phyloP scores from a whole-genome alignment of 352 stramenopile genomes.

The Globisporangium middletonii region DNA sequence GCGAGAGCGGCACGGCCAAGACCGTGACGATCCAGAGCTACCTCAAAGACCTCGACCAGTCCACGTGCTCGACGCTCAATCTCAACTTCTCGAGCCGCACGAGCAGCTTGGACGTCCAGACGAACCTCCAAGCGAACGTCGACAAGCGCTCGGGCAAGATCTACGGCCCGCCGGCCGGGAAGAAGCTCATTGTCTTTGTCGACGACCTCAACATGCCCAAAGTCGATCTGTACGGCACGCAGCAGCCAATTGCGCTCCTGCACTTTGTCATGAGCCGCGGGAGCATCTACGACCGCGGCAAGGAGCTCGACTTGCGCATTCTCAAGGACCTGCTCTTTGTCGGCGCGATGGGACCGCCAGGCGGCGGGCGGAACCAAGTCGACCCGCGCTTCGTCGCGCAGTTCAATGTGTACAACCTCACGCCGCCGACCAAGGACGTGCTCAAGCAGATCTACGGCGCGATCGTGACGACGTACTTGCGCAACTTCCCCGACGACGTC shows the following conservation, averaged over 20 bases:
- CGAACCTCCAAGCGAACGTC: slow-evolving; percentile 93
- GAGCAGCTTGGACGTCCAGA: slow-evolving; percentile 91
- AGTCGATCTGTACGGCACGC: slow-evolving; percentile 93
- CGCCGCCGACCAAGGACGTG: slow-evolving; percentile 85
- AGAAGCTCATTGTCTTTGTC: slow-evolving; percentile 94
- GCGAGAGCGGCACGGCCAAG: slow-evolving; percentile 93
- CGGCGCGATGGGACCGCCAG: slow-evolving; percentile 92
- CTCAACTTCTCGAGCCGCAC: slow-evolving; percentile 95
- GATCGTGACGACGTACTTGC: slow-evolving; percentile 88
- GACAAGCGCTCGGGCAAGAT: slow-evolving; percentile 95
- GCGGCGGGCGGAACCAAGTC: slow-evolving; percentile 91
- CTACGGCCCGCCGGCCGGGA: slow-evolving; percentile 90
- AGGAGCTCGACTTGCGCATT: slow-evolving; percentile 91
- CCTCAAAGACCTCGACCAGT: slow-evolving; percentile 71
- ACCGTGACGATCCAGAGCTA: slow-evolving; percentile 95
- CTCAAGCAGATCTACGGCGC: slow-evolving; percentile 91
- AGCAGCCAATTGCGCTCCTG: slow-evolving; percentile 93
- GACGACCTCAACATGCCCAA: slow-evolving; percentile 98
- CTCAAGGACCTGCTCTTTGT: slow-evolving; percentile 94
- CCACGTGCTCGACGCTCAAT: slow-evolving; percentile 60
- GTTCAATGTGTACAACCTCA: slow-evolving; percentile 97
- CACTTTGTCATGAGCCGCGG: slow-evolving; percentile 92
- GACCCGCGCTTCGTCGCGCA: slow-evolving; percentile 92
- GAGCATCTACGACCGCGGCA: slow-evolving; percentile 92
- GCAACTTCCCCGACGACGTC: slow-evolving; percentile 87